Conservation (phyloP, 177 flowering plant genomes). For the Vitis hybrid region DNA sequence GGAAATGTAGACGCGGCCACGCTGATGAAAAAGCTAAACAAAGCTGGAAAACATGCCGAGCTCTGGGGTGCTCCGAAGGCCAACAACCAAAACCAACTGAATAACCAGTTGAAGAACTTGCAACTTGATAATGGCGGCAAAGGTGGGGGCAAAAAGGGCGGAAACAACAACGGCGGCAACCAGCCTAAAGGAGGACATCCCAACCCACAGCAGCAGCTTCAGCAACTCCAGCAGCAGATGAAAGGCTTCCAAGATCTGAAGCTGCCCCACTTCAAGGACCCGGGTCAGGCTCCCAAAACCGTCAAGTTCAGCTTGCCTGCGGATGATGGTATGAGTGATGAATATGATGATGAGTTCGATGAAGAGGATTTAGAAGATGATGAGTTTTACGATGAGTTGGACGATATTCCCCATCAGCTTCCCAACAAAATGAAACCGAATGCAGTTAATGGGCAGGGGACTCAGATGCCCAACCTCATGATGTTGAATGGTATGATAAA, state of each 20-base stretch:
- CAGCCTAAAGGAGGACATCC: slow-evolving; percentile 15
- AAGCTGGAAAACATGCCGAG: slow-evolving; percentile 63
- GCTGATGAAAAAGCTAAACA: slow-evolving; percentile 62
- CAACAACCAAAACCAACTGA: slow-evolving; percentile 31
- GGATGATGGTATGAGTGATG: slow-evolving; percentile 52
- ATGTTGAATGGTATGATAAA: slow-evolving; percentile 28
- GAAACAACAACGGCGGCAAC: slow-evolving; percentile 10
- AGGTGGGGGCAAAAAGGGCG: slow-evolving; percentile 31
- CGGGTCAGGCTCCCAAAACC: slow-evolving; percentile 26
- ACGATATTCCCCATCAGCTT: slow-evolving; percentile 28
- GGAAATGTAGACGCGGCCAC: slow-evolving; percentile 56
- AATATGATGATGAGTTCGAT: slow-evolving; percentile 38
- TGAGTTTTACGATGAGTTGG: no score
- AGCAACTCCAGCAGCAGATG: slow-evolving; percentile 42
- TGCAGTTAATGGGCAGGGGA: slow-evolving; percentile 30
- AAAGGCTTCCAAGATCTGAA: slow-evolving; percentile 68
- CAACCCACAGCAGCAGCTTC: slow-evolving; percentile 21
- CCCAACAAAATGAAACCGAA: slow-evolving; percentile 41
- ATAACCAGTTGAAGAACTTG: slow-evolving; percentile 46
- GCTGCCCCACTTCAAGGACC: slow-evolving; percentile 35
- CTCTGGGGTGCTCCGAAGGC: slow-evolving; percentile 57
- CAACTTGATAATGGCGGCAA: slow-evolving; percentile 43
- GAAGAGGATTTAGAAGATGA: slow-evolving; percentile 30
- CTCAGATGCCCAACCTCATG: slow-evolving; percentile 23
- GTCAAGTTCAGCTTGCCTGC: slow-evolving; percentile 63